Base-by-base conservation (phyloP, 257 asterid species). In the Nicotiana obtusifolia region DNA sequence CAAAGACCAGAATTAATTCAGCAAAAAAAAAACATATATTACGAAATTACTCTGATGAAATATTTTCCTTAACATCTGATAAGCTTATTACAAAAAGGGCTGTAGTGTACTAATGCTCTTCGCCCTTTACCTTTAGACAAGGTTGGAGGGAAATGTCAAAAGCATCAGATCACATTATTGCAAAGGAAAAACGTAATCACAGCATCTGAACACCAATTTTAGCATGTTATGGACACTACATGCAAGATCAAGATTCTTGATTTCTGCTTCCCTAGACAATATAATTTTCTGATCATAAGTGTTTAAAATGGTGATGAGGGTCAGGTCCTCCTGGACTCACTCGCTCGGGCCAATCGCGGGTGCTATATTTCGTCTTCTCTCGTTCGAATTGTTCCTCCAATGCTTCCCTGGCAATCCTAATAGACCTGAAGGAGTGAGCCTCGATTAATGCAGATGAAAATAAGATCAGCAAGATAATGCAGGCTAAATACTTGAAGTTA, bases 291-390 rank as follows among this genome's bases (percentile, higher is more conserved):
- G 60, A 71, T 75, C 20, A 75, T 10, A 30, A 7, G 77, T 53
- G 83, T 69, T 77, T 44, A 80, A 84, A 85, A 65, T 93, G 98
- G 84, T 92, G 97, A 80, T 89, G 94, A n/a, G 92, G 91, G 81
- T 93, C 97, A 15, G 98, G 98, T 47, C 98, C 98, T 37, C 89
- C 91, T 0, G 98, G 98, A 79, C 83, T 77, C 54, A 67, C 77
- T 52, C 97, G 88, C 31, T 83, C 88, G 4, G 94, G 93, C 91
- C 89, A 71, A 11, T 80, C 87, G 4, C 57, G 16, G 14, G 49
- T 5, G 57, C 44, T 81, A 31, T 41, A 81, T 13, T 62, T 79
- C 80, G 10, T 49, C 84, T 33, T 87, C 59, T 56, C 84, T 75
- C 44, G 86, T 80, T 54, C 76, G 31, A 89, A 85, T 16, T 80